Conservation (phyloP, 495 filamentous ascomycete species). For the Oidiodendron maius region DNA sequence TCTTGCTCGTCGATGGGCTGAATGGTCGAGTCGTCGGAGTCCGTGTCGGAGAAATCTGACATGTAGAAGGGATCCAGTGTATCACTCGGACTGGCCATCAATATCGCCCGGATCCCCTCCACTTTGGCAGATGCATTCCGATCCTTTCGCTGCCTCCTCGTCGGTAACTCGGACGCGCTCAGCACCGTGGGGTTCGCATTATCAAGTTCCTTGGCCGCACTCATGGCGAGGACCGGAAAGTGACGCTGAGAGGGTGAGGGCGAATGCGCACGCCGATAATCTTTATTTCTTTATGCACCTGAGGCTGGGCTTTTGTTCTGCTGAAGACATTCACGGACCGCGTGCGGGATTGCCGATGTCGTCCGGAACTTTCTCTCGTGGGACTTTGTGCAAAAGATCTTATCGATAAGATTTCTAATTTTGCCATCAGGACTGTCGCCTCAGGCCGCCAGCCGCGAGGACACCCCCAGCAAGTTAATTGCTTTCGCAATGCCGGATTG, state of each 20-base stretch:
- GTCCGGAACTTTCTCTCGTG: too few species aligned
- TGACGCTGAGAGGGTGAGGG: not conserved
- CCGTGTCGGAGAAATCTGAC: constrained; percentile 24
- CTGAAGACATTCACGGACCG: too few species aligned
- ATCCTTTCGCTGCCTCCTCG: constrained; percentile 38
- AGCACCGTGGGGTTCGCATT: constrained; percentile 96
- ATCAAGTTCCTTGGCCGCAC: constrained; percentile 36
- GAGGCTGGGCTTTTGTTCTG: too few species aligned
- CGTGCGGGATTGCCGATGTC: too few species aligned
- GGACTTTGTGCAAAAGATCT: too few species aligned
- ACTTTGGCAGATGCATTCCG: constrained; percentile 18
- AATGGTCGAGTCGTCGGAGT: constrained; percentile 54
- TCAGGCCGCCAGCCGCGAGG: too few species aligned
- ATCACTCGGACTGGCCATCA: constrained; percentile 15
- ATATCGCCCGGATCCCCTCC: constrained; percentile 8
- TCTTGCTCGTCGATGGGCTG: constrained; percentile 95
- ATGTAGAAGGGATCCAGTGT: constrained; percentile 18
- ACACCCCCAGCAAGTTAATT: too few species aligned
- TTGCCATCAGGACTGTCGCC: too few species aligned
- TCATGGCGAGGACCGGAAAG: constrained; percentile 5
- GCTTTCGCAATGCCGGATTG: too few species aligned
- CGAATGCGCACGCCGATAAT: too few species aligned
- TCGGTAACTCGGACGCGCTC: constrained; percentile 85
- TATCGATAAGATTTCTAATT: too few species aligned
- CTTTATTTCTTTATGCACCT: too few species aligned